Conservation (phyloP, 495 filamentous ascomycete species). For the Pyrenula massariospora region DNA sequence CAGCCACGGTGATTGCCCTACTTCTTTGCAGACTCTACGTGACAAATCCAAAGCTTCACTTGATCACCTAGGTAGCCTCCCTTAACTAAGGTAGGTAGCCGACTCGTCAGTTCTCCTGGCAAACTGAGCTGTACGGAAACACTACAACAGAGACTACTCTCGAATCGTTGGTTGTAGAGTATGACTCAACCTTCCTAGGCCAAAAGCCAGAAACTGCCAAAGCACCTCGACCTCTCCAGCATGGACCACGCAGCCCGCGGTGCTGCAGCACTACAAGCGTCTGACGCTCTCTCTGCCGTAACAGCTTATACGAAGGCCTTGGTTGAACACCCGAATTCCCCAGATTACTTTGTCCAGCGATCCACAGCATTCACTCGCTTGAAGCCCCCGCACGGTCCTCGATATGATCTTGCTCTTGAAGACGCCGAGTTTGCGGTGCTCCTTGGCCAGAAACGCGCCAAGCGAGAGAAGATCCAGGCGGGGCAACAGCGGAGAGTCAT, state of each 20-base stretch:
- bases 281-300: conserved; percentile 58
- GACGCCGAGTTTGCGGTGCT: conserved; percentile 74
- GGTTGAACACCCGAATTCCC: conserved; percentile 48
- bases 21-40: no score
- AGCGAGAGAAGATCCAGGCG: conserved; percentile 65
- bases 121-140: no score
- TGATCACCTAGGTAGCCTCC: no score
- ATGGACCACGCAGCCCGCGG: conserved; percentile 55
- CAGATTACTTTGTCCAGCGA: conserved; percentile 78
- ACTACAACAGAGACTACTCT: no score
- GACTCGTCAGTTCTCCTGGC: no score
- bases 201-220: no score
- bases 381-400: conserved; percentile 30
- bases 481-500: conserved; percentile 75
- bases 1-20: no score
- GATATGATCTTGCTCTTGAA: conserved; percentile 46
- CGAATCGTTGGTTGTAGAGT: no score
- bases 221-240: not conserved
- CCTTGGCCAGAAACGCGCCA: conserved; percentile 59
- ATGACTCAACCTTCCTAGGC: no score
- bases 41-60: no score
- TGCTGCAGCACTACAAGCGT: conserved; percentile 48
- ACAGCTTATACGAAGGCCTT: conserved; percentile 69
- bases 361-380: conserved; percentile 70
- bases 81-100: no score